phyloP scores from a whole-genome alignment of 805 yeast genomes.

The Saturnispora ahearnii region DNA sequence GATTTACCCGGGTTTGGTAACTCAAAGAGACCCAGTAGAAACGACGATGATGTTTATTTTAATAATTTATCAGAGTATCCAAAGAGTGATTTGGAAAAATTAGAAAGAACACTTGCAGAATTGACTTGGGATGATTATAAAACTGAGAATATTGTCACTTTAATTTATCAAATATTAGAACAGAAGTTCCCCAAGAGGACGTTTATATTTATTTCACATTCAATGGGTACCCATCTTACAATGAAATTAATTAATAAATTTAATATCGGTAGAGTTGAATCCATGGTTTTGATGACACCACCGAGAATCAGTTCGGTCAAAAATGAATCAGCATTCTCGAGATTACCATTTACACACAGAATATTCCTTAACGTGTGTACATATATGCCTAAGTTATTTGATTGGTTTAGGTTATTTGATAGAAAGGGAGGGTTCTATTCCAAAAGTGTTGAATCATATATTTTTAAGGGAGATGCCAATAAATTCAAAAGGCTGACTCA shows the following conservation, averaged over 20 bases:
- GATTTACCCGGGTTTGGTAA: constrained; percentile 90
- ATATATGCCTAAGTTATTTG: constrained; percentile 39
- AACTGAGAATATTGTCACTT: constrained; percentile 33
- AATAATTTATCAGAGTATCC: constrained; percentile 19
- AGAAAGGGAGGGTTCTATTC: constrained; percentile 56
- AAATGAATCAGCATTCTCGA: constrained; percentile 1
- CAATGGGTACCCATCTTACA: constrained; percentile 48
- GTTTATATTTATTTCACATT: constrained; percentile 41
- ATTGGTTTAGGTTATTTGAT: constrained; percentile 48
- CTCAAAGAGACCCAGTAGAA: constrained; percentile 23
- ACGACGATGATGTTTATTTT: constrained; percentile 7
- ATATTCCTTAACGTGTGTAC: constrained; percentile 27
- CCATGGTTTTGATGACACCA: constrained; percentile 40
- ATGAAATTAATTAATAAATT: constrained; percentile 33
- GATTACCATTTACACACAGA: constrained; percentile 15
- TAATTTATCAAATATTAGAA: constrained; percentile 31
- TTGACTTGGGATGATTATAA: constrained; percentile 35
- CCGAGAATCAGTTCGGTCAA: constrained; percentile 25
- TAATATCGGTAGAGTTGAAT: constrained; percentile 34
- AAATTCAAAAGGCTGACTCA: constrained; percentile 43
- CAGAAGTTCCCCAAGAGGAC: constrained; percentile 36
- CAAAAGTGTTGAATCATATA: constrained; percentile 49
- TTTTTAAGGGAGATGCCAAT: constrained; percentile 23
- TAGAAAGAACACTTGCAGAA: constrained; percentile 22
- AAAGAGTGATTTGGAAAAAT: constrained; percentile 14